Evolutionary conservation across 106 monocot genomes (phyloP).

Genomic region (Alisma plantagoaquatica): DNA sequence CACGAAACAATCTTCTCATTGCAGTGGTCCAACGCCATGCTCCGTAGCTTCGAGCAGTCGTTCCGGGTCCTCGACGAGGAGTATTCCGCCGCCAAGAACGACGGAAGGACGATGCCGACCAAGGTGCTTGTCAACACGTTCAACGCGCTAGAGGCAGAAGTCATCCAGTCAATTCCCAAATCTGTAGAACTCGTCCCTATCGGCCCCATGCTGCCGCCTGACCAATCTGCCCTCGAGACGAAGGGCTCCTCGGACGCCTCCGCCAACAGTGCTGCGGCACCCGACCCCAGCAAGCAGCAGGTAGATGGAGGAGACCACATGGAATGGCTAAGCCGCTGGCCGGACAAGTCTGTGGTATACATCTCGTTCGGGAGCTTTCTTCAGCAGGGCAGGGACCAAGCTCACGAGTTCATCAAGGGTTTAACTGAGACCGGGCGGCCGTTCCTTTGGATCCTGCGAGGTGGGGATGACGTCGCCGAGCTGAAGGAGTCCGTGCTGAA

Average conservation of each 20-base stretch:
- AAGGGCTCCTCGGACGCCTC: no score
- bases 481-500: no score
- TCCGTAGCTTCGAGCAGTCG: not conserved
- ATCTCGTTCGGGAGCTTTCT: constrained; percentile 49
- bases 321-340: constrained; percentile 26
- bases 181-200: constrained; percentile 16
- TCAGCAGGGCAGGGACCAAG: constrained; percentile 14
- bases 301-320: constrained; percentile 1
- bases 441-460: constrained; percentile 43
- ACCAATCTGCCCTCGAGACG: no score
- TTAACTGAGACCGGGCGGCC: constrained; percentile 24
- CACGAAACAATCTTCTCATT: no score
- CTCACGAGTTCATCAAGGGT: constrained; percentile 23
- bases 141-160: constrained; percentile 31
- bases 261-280: no score
- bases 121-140: constrained; percentile 44
- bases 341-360: constrained; percentile 46
- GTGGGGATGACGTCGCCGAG: constrained; percentile 6
- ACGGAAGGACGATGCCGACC: constrained; percentile 3
- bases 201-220: constrained; percentile 28
- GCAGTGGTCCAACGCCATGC: not conserved
- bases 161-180: not conserved
- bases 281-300: no score
- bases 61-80: not conserved
- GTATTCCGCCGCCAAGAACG: no score